Evolutionary conservation across 2,329 filamentous ascomycete genomes (phyloP), one percentile per base, ranked within the genome.

Genomic region (Emergomyces pasteurianus): DNA sequence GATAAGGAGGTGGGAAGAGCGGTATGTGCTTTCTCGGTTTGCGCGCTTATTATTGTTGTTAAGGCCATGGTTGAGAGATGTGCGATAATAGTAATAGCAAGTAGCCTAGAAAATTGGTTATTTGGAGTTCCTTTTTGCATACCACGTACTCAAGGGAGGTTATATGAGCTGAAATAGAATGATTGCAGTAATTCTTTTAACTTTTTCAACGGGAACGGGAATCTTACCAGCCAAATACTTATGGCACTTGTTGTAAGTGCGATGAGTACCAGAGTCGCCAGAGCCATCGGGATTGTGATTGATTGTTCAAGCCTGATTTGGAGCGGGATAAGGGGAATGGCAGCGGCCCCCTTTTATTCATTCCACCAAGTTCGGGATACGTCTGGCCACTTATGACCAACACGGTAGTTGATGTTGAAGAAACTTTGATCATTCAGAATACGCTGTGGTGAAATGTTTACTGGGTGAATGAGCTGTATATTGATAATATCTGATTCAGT

Each of bases 1-100:
- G 64, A 95, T 83, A 38, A 95, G 79, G 59, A 91, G 78, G 72
- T 92, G 85, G 7, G 79, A 78, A 31, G 77, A 76, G 3, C 63
- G 62, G 58, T 70, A 46, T 61, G 62, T 42, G 6, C 12, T 21
- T 43, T 34, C 55, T 31, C 9, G 55, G 42, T 40, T 26, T 46
- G 55, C 14, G 16, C 12, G 34, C 34, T 12, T 40, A 9, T 40
- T 40, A 40, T 23, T 28, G 2, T 14, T 26, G 34, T 26, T 36
- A 34, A 3, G n/a, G 52, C 34, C 34, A 40, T 18, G 23, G 21
- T 26, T 23, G 34, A 26, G 34, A 36, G 4, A 34, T 57, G 21
- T 46, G 55, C 2, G n/a, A 23, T 57, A 46, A 23, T 57, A 28
- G 55, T 21, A 46, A 26, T 57, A 46, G 9, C 14, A 31, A 26